Evolutionary conservation across 768 basidiomycete species (phyloP), one percentile per base, ranked within the genome.

Genomic region (Tremella mesenterica): DNA sequence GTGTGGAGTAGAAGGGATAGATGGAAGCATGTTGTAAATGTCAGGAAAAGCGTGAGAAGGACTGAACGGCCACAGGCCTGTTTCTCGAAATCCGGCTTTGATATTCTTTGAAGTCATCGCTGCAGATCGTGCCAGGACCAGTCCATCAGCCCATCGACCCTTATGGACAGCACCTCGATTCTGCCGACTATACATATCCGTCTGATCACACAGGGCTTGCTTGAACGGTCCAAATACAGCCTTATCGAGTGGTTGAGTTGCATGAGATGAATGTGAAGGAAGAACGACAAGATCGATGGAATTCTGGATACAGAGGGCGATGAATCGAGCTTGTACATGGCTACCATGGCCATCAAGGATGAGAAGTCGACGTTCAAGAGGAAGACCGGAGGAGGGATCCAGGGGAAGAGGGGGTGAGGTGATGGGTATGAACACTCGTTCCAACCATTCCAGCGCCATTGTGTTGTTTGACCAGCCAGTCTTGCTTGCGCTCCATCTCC

Each of bases 201-300:
- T 29, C 23, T 33, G 20, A 12, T 29, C 18, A 18, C 38, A 18
- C 50, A 43, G 25, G 7, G n/a, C 36, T 16, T 21, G n/a, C 20
- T 41, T 56, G 9, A 51, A 20, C 21, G 50, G 31, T 13, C 43
- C 51, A 29, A 52, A 47, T 21, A 41, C 41, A 29, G 48, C 33
- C 18, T 50, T 33, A 39, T 56, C 52, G 36, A 33, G 59, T n/a
- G 39, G 55, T 36, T 34, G 52, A 21, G 39, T 57, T 30, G 26
- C 52, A 54, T 53, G 57, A 47, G 23, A 57, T 33, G 48, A 41
- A 33, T 48, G 56, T 16, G 45, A 36, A 18, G 44, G 56, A 13
- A 48, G 27, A 33, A 41, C 28, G 30, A 53, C 41, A 20, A 46
- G 23, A 49, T 52, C 43, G 16, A 52, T 45, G 16, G 12, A 18